Percentiles rank a stretch among this genome's conserved stretches.
phyloP scores from a whole-genome alignment of 768 basidiomycete genomes.

The Mycena pura region DNA sequence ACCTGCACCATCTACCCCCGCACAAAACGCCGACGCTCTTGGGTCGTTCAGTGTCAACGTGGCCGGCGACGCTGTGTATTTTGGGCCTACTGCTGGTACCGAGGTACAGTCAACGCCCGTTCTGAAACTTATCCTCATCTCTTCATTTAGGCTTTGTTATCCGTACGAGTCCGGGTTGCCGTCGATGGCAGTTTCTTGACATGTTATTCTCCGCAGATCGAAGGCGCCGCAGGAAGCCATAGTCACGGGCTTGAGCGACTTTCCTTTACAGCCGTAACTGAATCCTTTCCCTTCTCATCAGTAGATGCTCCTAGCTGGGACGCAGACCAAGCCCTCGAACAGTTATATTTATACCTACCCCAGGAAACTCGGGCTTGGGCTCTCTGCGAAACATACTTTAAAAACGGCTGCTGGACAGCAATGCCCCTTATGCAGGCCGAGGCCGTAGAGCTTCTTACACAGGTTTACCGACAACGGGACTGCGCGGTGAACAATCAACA shows the following conservation, averaged over 20 bases:
- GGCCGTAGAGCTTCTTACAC: slow-evolving; percentile 43
- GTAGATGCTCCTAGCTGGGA: slow-evolving; percentile 27
- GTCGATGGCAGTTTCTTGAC: neutral
- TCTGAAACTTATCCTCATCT: neutral
- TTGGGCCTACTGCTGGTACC: slow-evolving; percentile 56
- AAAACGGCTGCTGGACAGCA: slow-evolving; percentile 49
- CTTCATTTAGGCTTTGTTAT: slow-evolving; percentile 15
- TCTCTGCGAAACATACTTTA: slow-evolving; percentile 52
- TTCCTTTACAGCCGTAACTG: slow-evolving; percentile 21
- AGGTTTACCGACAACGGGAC: slow-evolving; percentile 3
- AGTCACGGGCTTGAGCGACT: neutral
- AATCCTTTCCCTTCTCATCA: slow-evolving; percentile 35
- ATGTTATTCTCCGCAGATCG: slow-evolving; percentile 11
- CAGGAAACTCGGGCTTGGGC: slow-evolving; percentile 46
- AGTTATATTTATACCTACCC: slow-evolving; percentile 37
- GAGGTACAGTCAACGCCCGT: slow-evolving; percentile 38
- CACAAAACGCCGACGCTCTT: slow-evolving; percentile 40
- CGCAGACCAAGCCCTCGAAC: slow-evolving; percentile 28
- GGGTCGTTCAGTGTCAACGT: slow-evolving; percentile 53
- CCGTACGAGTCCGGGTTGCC: neutral
- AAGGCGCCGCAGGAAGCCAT: neutral
- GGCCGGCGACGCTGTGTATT: slow-evolving; percentile 55
- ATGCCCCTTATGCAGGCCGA: slow-evolving; percentile 54
- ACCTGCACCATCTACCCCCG: slow-evolving; percentile 4
- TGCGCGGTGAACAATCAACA: slow-evolving; percentile 17